These are phyloP conservation scores for Poronia punctata DNA, from an alignment of 495 filamentous ascomycete species.

Conservation along the genomic window DNA sequence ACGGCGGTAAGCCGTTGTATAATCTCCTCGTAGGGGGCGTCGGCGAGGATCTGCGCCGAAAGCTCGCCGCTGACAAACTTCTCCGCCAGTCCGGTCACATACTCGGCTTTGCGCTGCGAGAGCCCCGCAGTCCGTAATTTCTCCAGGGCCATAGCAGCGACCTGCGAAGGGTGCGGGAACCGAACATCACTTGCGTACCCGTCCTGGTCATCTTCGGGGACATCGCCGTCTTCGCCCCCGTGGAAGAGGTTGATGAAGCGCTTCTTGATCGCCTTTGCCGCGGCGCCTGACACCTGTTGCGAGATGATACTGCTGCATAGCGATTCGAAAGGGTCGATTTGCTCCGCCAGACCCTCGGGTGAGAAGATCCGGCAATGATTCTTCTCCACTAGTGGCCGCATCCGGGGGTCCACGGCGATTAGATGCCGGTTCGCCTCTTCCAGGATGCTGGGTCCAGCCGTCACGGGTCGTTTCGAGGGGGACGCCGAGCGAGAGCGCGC, in stretches of 20 bases:
- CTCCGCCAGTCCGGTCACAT: slow-evolving; percentile 74
- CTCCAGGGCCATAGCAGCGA: slow-evolving; percentile 51
- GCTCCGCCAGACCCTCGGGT: slow-evolving; percentile 71
- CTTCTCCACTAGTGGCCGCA: slow-evolving; percentile 64
- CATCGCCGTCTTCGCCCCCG: slow-evolving; percentile 11
- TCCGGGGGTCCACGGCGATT: slow-evolving; percentile 63
- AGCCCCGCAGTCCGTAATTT: slow-evolving; percentile 76
- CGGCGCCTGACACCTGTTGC: slow-evolving; percentile 91
- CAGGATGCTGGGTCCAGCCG: slow-evolving; percentile 67
- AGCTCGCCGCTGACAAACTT: slow-evolving; percentile 73
- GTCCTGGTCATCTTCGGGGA: slow-evolving; percentile 20
- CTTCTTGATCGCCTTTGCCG: slow-evolving; percentile 77
- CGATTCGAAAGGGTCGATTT: slow-evolving; percentile 79
- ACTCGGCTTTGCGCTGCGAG: slow-evolving; percentile 90
- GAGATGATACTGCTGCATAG: slow-evolving; percentile 83
- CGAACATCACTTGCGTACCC: slow-evolving; percentile 12
- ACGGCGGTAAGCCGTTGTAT: slow-evolving; percentile 76
- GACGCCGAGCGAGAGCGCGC: slow-evolving; percentile 51
- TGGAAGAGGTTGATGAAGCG: slow-evolving; percentile 79
- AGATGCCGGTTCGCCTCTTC: slow-evolving; percentile 73
- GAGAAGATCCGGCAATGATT: slow-evolving; percentile 76
- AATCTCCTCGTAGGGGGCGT: slow-evolving; percentile 79
- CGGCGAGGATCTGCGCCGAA: slow-evolving; percentile 63
- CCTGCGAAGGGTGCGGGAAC: slow-evolving; percentile 75
- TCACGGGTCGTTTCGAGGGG: slow-evolving; percentile 31